Evolutionary conservation across 2,329 filamentous ascomycete genomes (phyloP), one percentile per base, ranked within the genome.

Genomic region (Cercospora janseana): DNA sequence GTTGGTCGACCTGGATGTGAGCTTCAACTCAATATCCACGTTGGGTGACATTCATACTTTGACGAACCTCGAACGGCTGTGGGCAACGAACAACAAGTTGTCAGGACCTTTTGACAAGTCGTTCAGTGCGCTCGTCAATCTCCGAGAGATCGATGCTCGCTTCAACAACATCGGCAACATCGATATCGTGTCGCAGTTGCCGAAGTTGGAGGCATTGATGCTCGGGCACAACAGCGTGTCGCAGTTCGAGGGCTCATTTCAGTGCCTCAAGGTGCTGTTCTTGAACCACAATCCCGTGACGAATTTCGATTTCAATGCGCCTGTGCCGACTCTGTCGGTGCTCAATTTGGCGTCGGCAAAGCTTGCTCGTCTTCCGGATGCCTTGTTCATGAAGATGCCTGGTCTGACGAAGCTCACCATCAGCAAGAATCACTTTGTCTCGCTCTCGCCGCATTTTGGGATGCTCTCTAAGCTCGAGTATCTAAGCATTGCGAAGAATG

Each of bases 241-340:
- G 0, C 86, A 87, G 41, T 97, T 97, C 63, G 84, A 87, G 56
- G 91, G 91, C 31, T 83, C 82, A n/a, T 98, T 98, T 63, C 79
- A 87, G 37, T 86, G 85, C 58, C 80, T 98, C 16, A 83, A 90
- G 49, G 85, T 87, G 29, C 75, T 98, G 48, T 88, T 92, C 63
- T 76, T 98, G 56, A 95, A 98, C 67, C 91, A 93, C 54, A 97
- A 95, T 65, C 93, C 93, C 0, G 82, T 98, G 55, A 97, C 93
- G 12, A 88, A 90, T 55, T 98, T 98, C 59, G 88, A 94, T 60
- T 81, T 98, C 32, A 81, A 80, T 40, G 77, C 80, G 26, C 79
- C 86, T 2, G 82, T 95, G 12, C 87, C 88, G 12, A 92, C 88
- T 0, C 73, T 98, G 24, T 92, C 89, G 56, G 83, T 85, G 13